Base-by-base conservation (phyloP, 495 filamentous ascomycete species). In the Aspergillus biplanus region DNA sequence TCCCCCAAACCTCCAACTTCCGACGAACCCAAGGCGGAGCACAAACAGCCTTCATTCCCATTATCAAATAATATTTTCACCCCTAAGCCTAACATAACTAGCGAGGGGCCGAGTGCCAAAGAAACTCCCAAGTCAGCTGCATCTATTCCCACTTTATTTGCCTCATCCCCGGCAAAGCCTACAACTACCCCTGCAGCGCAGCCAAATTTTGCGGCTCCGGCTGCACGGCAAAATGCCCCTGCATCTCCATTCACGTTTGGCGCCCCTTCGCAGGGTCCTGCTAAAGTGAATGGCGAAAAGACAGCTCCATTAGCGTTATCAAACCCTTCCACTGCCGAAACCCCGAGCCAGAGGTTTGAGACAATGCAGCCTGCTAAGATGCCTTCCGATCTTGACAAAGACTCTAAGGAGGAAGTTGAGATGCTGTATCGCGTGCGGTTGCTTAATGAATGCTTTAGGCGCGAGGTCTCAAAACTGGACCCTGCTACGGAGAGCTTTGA, bases 361-460 rank as follows among this genome's bases (percentile, higher is more conserved):
- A 52, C 63, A 6, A 33, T 75, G 0, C 59, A 67, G 44, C 67
- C 71, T 18, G 55, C 59, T 7, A 59, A 50, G 13, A 54, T 73
- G 34, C 58, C 69, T 6, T 58, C 64, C 35, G 47, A 54, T 31
- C 12, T 70, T 16, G 68, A 46, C 21, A 59, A 66, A 34, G 48
- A 69, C 5, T 57, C 61, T 3, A 67, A 65, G 33, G 68, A 66
- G 16, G 63, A 72, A 11, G 52, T 62, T 18, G 68, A 72, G 35
- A 33, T 68, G 7, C 9, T 71, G 4, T 66, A 68, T 48, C 73
- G 71, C 35, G 18, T 79, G 9, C 69, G 71, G 21, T 60, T 67
- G 8, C 42, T 80, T 50, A 77, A 78, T 55, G 61, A 67, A 27
- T 62, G 58, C 35, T 80, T 80, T 69, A 72, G 75, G 44, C 65